phyloP scores from a whole-genome alignment of 805 yeast genomes.

The Starmerella riodocensis region DNA sequence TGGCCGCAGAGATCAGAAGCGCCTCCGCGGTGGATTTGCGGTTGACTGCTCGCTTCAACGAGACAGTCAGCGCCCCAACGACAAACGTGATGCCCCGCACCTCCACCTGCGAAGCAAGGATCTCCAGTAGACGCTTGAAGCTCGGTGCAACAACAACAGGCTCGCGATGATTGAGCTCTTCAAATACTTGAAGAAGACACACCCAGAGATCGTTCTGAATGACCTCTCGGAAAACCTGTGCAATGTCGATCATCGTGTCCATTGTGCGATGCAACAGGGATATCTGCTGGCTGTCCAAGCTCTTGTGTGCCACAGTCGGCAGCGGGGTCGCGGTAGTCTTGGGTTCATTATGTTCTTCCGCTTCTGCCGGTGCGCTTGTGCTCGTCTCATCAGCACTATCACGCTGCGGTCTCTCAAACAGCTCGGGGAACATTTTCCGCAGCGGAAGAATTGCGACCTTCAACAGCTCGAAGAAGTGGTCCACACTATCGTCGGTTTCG shows the following conservation, averaged over 20 bases:
- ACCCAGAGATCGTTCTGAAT: conserved; percentile 60
- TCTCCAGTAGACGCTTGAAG: conserved; percentile 34
- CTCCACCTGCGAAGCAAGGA: conserved; percentile 12
- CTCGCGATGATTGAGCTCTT: conserved; percentile 32
- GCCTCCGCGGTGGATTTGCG: conserved; percentile 9
- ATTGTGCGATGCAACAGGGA: conserved; percentile 38
- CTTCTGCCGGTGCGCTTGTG: neutral
- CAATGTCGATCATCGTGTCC: conserved; percentile 46
- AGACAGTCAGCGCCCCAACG: conserved; percentile 13
- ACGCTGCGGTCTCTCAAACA: conserved; percentile 38
- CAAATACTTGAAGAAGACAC: conserved; percentile 51
- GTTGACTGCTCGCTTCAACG: conserved; percentile 15
- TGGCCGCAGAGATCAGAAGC: conserved; percentile 15
- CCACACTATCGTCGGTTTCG: conserved; percentile 42
- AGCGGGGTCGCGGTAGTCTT: too few relatives aligned
- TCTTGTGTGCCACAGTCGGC: neutral
- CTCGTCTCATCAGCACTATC: neutral
- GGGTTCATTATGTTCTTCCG: too few relatives aligned
- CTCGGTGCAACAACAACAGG: conserved; percentile 37
- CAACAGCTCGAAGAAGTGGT: conserved; percentile 68
- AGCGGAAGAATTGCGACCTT: conserved; percentile 56
- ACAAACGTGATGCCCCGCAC: conserved; percentile 10
- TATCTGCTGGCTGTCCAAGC: conserved; percentile 9
- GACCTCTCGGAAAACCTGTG: conserved; percentile 49
- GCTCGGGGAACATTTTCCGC: conserved; percentile 45